phyloP scores from a whole-genome alignment of 257 asterid species.

The Solanum paucissectum region DNA sequence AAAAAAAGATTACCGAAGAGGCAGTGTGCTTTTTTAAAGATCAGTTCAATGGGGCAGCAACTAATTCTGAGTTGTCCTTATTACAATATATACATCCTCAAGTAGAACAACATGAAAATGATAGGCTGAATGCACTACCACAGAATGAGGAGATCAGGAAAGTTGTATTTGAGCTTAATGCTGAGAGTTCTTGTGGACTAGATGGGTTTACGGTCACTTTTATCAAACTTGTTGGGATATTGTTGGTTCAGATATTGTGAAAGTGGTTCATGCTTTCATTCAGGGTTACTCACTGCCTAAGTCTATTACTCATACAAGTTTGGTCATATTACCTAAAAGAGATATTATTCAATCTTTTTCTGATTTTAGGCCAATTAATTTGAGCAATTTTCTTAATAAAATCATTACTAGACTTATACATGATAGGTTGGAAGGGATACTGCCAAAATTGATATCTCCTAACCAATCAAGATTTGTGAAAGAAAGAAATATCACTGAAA shows the following conservation, averaged over 20 bases:
- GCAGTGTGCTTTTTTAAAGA: not conserved
- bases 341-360: not conserved
- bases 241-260: too few species aligned
- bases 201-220: not conserved
- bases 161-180: not conserved
- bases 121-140: not conserved
- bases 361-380: not conserved
- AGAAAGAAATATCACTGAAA: not conserved
- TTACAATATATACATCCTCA: not conserved
- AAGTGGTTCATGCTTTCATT: not conserved
- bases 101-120: not conserved
- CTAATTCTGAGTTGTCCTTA: not conserved
- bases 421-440: not conserved
- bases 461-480: not conserved
- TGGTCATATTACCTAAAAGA: not conserved
- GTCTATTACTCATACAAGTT: too few species aligned
- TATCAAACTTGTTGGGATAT: not conserved
- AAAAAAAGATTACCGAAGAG: not conserved
- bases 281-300: not conserved
- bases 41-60: not conserved
- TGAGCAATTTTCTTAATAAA: too few species aligned
- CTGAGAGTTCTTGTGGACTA: not conserved
- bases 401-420: too few species aligned
- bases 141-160: too few species aligned
- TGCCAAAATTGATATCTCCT: not conserved